Evolutionary conservation across 2,329 filamentous ascomycete genomes (phyloP).

Genomic region (Fusarium penzigii): DNA sequence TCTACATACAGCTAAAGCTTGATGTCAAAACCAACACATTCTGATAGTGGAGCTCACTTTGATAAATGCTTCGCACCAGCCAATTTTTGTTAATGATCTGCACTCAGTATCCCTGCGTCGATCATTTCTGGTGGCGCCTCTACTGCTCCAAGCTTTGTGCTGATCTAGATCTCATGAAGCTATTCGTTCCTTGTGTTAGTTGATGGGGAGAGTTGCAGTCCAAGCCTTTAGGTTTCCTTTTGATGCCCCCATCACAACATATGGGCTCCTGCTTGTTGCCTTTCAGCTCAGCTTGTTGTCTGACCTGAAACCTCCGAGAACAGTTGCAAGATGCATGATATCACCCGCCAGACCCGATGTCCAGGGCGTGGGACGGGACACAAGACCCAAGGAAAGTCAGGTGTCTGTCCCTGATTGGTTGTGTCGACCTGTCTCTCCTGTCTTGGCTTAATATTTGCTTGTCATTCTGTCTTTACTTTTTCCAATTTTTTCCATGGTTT

Average conservation of each 20-base stretch:
- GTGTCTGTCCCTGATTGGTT: not conserved
- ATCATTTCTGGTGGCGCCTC: slow-evolving; percentile 30
- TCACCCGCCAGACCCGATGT: not conserved
- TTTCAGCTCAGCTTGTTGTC: not conserved
- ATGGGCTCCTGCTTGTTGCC: too few species aligned
- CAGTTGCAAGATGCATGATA: not conserved
- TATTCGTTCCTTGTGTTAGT: not conserved
- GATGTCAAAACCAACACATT: slow-evolving; percentile 6
- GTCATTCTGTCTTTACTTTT: not conserved
- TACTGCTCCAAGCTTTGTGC: slow-evolving; percentile 15
- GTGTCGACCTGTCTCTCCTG: not conserved
- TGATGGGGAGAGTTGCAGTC: too few species aligned
- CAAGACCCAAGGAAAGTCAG: not conserved
- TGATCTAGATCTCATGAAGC: slow-evolving; percentile 11
- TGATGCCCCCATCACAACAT: too few species aligned
- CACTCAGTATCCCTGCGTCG: slow-evolving; percentile 27
- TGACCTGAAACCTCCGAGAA: not conserved
- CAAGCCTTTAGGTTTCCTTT: too few species aligned
- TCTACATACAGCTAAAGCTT: too few species aligned
- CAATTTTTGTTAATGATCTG: slow-evolving; percentile 27
- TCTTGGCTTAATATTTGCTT: not conserved
- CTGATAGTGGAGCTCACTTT: slow-evolving; percentile 15
- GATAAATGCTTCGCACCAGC: slow-evolving; percentile 18
- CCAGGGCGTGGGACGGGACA: not conserved
- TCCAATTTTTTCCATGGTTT: too few species aligned